Evolutionary conservation across 2,329 filamentous ascomycete species (phyloP).

Genomic region (Aspergillus nomiae): DNA sequence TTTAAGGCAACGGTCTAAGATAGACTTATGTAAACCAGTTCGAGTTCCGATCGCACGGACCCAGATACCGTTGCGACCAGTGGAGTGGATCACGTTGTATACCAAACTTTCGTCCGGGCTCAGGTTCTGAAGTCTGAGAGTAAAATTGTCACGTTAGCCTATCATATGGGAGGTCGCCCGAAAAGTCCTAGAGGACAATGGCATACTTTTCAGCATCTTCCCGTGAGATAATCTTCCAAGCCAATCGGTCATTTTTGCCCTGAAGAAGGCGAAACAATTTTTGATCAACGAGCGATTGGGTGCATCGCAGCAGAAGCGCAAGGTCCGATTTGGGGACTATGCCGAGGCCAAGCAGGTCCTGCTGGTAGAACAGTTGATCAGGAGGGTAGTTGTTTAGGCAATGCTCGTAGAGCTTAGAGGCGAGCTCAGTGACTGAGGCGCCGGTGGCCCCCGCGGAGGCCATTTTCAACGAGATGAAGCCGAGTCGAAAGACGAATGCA

Average conservation of each 20-base stretch:
- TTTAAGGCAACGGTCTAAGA: constrained; percentile 80
- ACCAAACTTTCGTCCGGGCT: constrained; percentile 76
- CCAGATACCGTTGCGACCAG: constrained; percentile 86
- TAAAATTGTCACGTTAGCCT: constrained; percentile 15
- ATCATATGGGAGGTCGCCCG: neutral
- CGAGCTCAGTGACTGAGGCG: constrained; percentile 39
- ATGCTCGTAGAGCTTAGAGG: constrained; percentile 48
- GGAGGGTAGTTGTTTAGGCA: constrained; percentile 42
- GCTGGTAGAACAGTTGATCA: constrained; percentile 50
- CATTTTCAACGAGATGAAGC: constrained; percentile 30
- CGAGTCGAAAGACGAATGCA: constrained; percentile 22
- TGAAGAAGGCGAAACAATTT: constrained; percentile 50
- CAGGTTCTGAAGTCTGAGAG: constrained; percentile 46
- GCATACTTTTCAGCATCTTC: constrained; percentile 53
- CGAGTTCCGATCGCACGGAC: constrained; percentile 78
- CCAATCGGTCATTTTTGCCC: constrained; percentile 45
- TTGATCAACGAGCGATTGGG: constrained; percentile 48
- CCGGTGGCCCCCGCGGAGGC: constrained; percentile 36
- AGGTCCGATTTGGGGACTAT: constrained; percentile 48
- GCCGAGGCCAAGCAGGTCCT: constrained; percentile 46
- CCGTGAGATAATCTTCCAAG: constrained; percentile 51
- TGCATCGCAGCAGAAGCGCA: constrained; percentile 45
- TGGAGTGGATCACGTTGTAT: constrained; percentile 85
- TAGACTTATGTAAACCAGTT: constrained; percentile 80
- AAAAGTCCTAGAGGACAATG: neutral